A percentile compares a stretch with the other conserved stretches of the same genome.
Evolutionary conservation across 257 asterid genomes (phyloP).

Genomic region (Solanum commersonii): DNA sequence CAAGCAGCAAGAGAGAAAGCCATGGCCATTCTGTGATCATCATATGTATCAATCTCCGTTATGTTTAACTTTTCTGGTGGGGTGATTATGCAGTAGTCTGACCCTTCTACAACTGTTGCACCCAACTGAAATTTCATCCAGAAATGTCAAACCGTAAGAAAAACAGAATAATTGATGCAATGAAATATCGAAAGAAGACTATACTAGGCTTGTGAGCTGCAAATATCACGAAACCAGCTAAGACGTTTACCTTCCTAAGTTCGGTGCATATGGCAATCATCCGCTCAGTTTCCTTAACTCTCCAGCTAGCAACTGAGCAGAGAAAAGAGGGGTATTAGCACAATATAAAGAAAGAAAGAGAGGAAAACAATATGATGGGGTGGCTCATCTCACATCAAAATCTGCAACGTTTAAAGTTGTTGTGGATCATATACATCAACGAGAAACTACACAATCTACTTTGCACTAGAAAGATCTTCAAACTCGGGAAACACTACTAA

Average conservation of each 20-base stretch:
- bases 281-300: slow-evolving; percentile 96
- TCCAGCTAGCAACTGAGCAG: slow-evolving; percentile 95
- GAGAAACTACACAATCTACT: not conserved
- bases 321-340: not conserved
- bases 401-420: not conserved
- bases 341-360: not conserved
- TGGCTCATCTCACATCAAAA: not conserved
- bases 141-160: not conserved
- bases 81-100: slow-evolving; percentile 86
- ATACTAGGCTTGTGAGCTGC: not conserved
- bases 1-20: slow-evolving; percentile 97
- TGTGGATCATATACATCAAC: not conserved
- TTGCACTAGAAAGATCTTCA: not conserved
- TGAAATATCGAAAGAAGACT: not conserved
- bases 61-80: slow-evolving; percentile 82
- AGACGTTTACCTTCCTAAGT: slow-evolving; percentile 66
- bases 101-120: slow-evolving; percentile 91
- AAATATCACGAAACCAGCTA: not conserved
- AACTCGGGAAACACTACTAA: not conserved
- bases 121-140: slow-evolving; percentile 54
- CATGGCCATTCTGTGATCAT: slow-evolving; percentile 98
- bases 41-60: slow-evolving; percentile 82
- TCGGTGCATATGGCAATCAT: slow-evolving; percentile 98
- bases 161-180: not conserved
- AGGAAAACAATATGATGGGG: not conserved